phyloP scores from a whole-genome alignment of 2,329 filamentous ascomycete genomes.

The Tolypocladium endophyticum region DNA sequence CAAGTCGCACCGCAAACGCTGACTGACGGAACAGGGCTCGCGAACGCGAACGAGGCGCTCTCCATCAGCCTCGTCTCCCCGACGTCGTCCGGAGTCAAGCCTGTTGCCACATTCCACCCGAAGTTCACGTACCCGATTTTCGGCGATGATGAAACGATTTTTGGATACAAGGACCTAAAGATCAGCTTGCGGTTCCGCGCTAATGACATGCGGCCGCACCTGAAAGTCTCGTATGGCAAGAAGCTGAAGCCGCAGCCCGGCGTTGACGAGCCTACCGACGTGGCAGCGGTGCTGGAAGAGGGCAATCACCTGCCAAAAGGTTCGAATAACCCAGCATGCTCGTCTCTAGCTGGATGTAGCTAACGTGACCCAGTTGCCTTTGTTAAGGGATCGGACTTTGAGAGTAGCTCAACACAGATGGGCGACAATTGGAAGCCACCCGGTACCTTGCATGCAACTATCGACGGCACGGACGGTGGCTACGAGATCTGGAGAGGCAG shows the following conservation, averaged over 20 bases:
- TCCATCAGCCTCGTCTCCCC: slow-evolving; percentile 48
- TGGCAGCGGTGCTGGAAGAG: slow-evolving; percentile 51
- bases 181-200: slow-evolving; percentile 61
- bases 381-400: slow-evolving; percentile 49
- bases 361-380: slow-evolving; percentile 48
- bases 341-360: neutral
- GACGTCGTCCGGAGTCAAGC: slow-evolving; percentile 37
- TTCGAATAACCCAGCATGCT: neutral
- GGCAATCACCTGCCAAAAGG: slow-evolving; percentile 60
- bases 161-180: slow-evolving; percentile 75
- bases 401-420: slow-evolving; percentile 40
- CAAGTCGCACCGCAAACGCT: neutral
- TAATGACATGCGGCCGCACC: slow-evolving; percentile 66
- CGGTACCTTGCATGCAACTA: slow-evolving; percentile 57
- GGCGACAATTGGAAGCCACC: slow-evolving; percentile 55
- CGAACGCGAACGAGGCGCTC: slow-evolving; percentile 51
- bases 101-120: slow-evolving; percentile 64
- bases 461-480: slow-evolving; percentile 48
- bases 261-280: slow-evolving; percentile 58
- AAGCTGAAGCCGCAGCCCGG: slow-evolving; percentile 56
- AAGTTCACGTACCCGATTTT: slow-evolving; percentile 88
- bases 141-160: slow-evolving; percentile 83
- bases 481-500: slow-evolving; percentile 82
- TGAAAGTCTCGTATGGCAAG: slow-evolving; percentile 60
- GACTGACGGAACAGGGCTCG: slow-evolving; percentile 36